Conservation (phyloP, 148 eudicot species). For the Nyssa sinensis region DNA sequence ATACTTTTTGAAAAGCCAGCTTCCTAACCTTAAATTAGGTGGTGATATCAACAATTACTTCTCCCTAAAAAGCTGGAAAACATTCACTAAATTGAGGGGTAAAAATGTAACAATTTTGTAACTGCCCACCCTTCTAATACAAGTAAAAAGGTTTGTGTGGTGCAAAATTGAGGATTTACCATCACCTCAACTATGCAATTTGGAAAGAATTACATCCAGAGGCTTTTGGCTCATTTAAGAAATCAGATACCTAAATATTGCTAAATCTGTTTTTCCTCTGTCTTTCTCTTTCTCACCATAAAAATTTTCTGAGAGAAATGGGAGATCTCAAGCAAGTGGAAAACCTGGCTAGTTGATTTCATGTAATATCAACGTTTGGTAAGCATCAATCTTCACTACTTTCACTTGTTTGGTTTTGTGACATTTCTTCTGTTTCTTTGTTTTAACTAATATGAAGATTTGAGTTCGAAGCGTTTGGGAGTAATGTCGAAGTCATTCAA, state of each 20-base stretch:
- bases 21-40: no score
- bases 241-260: background rate
- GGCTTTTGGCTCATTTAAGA: background rate
- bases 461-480: no score
- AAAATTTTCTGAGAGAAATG: background rate
- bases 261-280: background rate
- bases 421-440: no score
- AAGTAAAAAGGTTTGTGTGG: conserved; percentile 13
- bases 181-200: background rate
- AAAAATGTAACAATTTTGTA: no score
- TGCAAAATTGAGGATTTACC: background rate
- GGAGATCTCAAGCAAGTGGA: conserved; percentile 4
- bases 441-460: no score
- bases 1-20: no score
- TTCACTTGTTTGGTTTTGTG: no score
- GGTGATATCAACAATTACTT: no score
- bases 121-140: conserved; percentile 10
- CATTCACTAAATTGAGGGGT: no score
- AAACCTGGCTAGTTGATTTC: background rate
- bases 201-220: background rate
- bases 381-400: background rate
- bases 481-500: background rate
- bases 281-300: background rate
- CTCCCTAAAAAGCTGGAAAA: no score
- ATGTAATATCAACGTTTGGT: background rate